Conservation (phyloP, 345 rosid genomes). For the Camelina neglecta region DNA sequence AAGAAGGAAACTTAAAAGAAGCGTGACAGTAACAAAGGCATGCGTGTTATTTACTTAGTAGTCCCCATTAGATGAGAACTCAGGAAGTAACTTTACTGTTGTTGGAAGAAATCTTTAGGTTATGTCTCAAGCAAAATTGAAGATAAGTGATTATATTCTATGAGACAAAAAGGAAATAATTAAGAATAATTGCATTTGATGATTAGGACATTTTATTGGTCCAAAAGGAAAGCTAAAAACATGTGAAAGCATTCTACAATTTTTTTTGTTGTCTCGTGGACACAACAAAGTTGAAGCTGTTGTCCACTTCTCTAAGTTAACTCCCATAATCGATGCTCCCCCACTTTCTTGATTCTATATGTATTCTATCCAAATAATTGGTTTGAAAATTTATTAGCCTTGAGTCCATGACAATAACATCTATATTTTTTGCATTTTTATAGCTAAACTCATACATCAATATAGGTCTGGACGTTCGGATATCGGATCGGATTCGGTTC, state of each 20-base stretch:
- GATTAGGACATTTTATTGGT: conserved; percentile 30
- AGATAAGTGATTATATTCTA: conserved; percentile 8
- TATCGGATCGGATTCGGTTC: too few relatives aligned
- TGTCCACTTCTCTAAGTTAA: conserved; percentile 42
- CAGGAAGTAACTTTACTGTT: conserved; percentile 40
- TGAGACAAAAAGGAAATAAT: conserved; percentile 23
- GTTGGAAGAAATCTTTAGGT: conserved; percentile 37
- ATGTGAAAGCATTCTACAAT: conserved; percentile 36
- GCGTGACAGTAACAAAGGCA: conserved; percentile 32
- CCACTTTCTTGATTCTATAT: conserved; percentile 15
- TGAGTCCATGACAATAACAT: conserved; percentile 27
- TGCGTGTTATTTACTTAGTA: conserved; percentile 37
- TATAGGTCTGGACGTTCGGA: too few relatives aligned
- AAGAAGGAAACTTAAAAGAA: neutral
- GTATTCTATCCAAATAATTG: conserved; percentile 25
- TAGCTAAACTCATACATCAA: neutral
- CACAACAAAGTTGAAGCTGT: conserved; percentile 44
- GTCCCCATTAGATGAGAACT: conserved; percentile 31
- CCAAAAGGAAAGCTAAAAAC: conserved; percentile 35
- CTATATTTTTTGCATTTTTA: conserved; percentile 3
- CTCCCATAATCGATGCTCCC: conserved; percentile 27
- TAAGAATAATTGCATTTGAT: conserved; percentile 33
- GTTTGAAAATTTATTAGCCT: conserved; percentile 15
- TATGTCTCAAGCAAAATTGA: conserved; percentile 40
- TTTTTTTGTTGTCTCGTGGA: conserved; percentile 30